A percentile compares a stretch with the other conserved stretches of the same genome.
Conservation (phyloP, 371 early-diverging fungal species). For the Zopfochytrium polystomum region DNA sequence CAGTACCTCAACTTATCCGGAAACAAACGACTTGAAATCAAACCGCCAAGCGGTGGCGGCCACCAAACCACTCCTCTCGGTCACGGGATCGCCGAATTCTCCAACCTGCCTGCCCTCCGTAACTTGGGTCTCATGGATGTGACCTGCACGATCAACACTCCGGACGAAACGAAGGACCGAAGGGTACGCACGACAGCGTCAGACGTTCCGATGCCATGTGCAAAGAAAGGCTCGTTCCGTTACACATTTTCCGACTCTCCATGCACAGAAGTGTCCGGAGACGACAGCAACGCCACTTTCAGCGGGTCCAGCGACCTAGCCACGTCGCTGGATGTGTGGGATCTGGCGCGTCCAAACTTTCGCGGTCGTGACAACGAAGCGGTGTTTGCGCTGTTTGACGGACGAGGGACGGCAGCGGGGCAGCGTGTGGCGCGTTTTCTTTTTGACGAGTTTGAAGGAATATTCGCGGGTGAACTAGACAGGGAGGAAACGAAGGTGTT, state of each 20-base stretch:
- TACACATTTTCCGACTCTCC: constrained; percentile 84
- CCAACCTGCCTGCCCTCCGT: constrained; percentile 67
- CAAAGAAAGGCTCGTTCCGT: constrained; percentile 63
- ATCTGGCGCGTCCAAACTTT: constrained; percentile 76
- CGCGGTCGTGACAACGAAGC: constrained; percentile 79
- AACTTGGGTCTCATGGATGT: constrained; percentile 87
- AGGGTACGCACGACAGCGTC: constrained; percentile 84
- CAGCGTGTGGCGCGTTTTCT: constrained; percentile 66
- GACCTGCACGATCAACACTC: constrained; percentile 74
- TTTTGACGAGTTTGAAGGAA: constrained; percentile 65
- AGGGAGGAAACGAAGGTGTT: constrained; percentile 33
- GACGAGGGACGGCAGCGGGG: constrained; percentile 56
- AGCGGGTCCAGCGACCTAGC: neutral
- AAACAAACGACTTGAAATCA: constrained; percentile 85
- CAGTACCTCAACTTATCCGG: constrained; percentile 88
- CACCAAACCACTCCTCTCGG: neutral
- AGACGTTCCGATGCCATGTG: constrained; percentile 34
- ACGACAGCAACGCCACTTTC: neutral
- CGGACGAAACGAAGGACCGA: constrained; percentile 76
- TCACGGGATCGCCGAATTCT: constrained; percentile 68
- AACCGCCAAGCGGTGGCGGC: constrained; percentile 51
- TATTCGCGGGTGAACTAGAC: constrained; percentile 70
- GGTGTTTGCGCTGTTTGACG: constrained; percentile 86
- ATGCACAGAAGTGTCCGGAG: neutral
- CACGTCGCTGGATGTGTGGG: constrained; percentile 63